phyloP scores from a whole-genome alignment of 192 early-diverging fungal genomes.

The Mortierella hygrophila region DNA sequence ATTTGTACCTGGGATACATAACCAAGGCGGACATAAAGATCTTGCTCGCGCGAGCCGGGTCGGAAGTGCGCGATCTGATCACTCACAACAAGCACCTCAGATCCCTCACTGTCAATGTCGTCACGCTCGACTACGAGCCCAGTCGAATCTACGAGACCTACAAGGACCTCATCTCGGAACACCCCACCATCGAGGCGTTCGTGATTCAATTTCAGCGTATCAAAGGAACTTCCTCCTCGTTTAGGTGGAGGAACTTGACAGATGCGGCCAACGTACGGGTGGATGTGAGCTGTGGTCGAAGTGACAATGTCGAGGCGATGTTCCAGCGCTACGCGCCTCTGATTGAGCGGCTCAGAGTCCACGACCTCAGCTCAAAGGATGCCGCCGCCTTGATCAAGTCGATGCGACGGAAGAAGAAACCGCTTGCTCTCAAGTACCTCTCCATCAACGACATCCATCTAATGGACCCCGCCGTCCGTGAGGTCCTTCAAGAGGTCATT shows the following conservation, averaged over 20 bases:
- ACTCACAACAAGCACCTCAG: not conserved
- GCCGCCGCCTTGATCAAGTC: not conserved
- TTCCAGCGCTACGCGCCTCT: not conserved
- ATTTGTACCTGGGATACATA: not conserved
- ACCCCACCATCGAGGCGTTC: not conserved
- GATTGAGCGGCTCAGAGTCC: not conserved
- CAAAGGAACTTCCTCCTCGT: not conserved
- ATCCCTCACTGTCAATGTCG: not conserved
- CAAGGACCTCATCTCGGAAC: not conserved
- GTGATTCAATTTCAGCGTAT: not conserved
- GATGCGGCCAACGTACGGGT: not conserved
- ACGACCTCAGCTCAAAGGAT: not conserved
- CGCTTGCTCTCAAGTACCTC: not conserved
- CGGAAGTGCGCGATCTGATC: not conserved
- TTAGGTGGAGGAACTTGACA: not conserved
- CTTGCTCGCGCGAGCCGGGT: not conserved
- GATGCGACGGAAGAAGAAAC: not conserved
- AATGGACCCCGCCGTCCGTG: too few species aligned
- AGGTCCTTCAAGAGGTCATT: not conserved
- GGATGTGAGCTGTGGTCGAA: not conserved
- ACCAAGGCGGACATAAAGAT: not conserved
- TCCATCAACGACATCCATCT: not conserved
- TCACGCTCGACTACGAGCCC: not conserved
- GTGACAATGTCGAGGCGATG: not conserved
- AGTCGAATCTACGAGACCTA: not conserved